Evolutionary conservation across 441 rosid species (phyloP).

Genomic region (Gossypium davidsonii): DNA sequence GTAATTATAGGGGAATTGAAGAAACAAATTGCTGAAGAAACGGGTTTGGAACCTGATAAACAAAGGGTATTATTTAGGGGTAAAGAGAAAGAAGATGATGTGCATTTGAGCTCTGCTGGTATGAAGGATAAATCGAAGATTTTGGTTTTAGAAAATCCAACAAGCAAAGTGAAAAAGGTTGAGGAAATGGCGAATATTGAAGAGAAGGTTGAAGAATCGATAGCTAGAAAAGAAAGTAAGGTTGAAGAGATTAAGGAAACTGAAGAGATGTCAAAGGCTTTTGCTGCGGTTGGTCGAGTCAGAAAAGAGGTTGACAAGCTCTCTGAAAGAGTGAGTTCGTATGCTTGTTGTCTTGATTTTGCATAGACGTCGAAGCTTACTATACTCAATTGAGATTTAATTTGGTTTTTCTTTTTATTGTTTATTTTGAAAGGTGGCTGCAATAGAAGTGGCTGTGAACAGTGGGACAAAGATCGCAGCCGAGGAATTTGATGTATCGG

Average conservation of each 20-base stretch:
- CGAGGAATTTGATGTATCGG: conserved; percentile 50
- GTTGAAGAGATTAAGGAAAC: conserved; percentile 17
- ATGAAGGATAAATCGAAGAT: neutral
- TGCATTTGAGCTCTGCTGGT: neutral
- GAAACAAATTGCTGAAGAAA: neutral
- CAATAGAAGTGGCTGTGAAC: conserved; percentile 56
- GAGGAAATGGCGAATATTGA: neutral
- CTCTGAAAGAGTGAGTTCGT: conserved; percentile 53
- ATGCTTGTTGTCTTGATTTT: neutral
- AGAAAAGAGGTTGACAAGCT: conserved; percentile 60
- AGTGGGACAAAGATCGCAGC: conserved; percentile 55
- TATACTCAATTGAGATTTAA: neutral
- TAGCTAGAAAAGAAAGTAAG: neutral
- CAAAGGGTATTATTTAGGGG: neutral
- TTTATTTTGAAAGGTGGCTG: conserved; percentile 43
- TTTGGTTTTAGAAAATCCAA: conserved; percentile 29
- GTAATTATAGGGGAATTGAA: neutral
- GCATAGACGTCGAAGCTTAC: neutral
- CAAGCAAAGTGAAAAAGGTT: neutral
- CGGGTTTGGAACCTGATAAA: neutral
- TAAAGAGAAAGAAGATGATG: neutral
- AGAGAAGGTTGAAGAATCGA: conserved; percentile 26
- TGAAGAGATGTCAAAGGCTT: conserved; percentile 45
- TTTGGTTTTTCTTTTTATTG: neutral
- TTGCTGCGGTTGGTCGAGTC: conserved; percentile 43